Percentiles rank a stretch among this genome's conserved stretches.
Conservation (phyloP, 2,329 filamentous ascomycete genomes). For the Teratosphaeria epicoccoides region DNA sequence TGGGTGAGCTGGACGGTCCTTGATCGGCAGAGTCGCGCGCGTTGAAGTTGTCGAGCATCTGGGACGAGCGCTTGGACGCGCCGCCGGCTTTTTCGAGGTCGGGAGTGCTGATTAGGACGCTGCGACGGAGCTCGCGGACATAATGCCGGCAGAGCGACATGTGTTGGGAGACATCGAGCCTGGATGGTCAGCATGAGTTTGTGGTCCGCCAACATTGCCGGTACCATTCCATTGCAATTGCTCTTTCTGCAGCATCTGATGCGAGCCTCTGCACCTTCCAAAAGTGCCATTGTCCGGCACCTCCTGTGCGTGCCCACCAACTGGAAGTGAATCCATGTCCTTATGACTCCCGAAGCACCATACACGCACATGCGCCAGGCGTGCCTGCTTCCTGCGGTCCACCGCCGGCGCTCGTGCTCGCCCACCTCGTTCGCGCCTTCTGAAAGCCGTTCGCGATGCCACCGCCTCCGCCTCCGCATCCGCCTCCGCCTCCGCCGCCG, state of each 20-base stretch:
- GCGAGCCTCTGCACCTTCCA: background rate
- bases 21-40: slow-evolving; percentile 37
- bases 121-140: slow-evolving; percentile 86
- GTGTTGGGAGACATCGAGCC: slow-evolving; percentile 98
- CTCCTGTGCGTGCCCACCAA: too few relatives aligned
- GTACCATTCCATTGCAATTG: background rate
- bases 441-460: background rate
- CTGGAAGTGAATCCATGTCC: too few relatives aligned
- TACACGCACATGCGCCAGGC: too few relatives aligned
- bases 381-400: too few relatives aligned
- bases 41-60: slow-evolving; percentile 52
- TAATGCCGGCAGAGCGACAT: slow-evolving; percentile 97
- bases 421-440: background rate
- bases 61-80: slow-evolving; percentile 70
- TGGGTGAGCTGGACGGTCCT: slow-evolving; percentile 29
- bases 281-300: background rate
- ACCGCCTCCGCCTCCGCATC: background rate
- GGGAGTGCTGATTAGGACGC: slow-evolving; percentile 84
- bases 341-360: background rate
- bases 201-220: background rate
- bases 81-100: slow-evolving; percentile 65
- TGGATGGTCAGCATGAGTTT: slow-evolving; percentile 29
- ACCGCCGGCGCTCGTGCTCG: background rate
- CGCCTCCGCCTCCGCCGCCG: background rate
- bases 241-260: background rate